Evolutionary conservation across 2,329 filamentous ascomycete genomes (phyloP).

Genomic region (Ploettnerulaceae sp.): DNA sequence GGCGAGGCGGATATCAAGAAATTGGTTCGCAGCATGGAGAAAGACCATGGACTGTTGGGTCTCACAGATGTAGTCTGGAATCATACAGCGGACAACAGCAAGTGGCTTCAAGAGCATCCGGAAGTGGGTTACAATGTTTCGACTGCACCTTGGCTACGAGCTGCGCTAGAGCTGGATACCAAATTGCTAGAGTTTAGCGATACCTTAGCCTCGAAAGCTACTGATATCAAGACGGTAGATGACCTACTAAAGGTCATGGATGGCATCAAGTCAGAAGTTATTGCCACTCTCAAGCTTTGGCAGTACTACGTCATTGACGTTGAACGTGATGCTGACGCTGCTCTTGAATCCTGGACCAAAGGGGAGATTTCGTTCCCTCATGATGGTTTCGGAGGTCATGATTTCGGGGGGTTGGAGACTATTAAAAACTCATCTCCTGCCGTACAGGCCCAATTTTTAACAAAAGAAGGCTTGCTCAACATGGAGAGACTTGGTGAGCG

Average conservation of each 20-base stretch:
- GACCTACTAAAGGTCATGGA: slow-evolving; percentile 81
- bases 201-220: slow-evolving; percentile 61
- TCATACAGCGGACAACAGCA: slow-evolving; percentile 92
- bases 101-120: slow-evolving; percentile 90
- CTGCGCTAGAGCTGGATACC: slow-evolving; percentile 72
- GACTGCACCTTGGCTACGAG: slow-evolving; percentile 75
- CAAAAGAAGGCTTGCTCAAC: slow-evolving; percentile 63
- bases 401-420: slow-evolving; percentile 45
- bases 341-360: slow-evolving; percentile 65
- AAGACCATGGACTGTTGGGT: slow-evolving; percentile 77
- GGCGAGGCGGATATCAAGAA: slow-evolving; percentile 77
- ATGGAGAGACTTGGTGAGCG: slow-evolving; percentile 74
- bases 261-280: slow-evolving; percentile 73
- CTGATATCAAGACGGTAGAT: slow-evolving; percentile 61
- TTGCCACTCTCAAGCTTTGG: slow-evolving; percentile 78
- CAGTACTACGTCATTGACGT: slow-evolving; percentile 88
- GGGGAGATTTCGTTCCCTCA: slow-evolving; percentile 53
- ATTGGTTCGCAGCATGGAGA: slow-evolving; percentile 76
- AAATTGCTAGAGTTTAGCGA: slow-evolving; percentile 63
- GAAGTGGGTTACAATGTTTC: slow-evolving; percentile 92
- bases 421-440: slow-evolving; percentile 52
- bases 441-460: slow-evolving; percentile 51
- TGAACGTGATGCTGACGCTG: slow-evolving; percentile 62
- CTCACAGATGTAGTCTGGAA: slow-evolving; percentile 97
- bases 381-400: slow-evolving; percentile 44